Conservation (phyloP, 768 basidiomycete species). For the Suillus fuscotomentosus region DNA sequence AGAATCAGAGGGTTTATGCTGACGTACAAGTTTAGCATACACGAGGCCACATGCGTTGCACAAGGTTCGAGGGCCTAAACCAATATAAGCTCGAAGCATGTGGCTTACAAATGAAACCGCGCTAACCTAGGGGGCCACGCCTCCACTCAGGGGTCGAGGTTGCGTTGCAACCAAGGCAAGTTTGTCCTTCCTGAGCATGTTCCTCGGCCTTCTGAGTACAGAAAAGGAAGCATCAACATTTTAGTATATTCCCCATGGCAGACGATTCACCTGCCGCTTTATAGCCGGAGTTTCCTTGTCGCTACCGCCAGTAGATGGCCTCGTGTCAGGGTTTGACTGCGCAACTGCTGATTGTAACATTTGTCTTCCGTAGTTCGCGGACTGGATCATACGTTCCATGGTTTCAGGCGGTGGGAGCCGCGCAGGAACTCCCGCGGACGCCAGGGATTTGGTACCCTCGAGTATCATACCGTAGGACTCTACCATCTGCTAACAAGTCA, state of each 20-base stretch:
- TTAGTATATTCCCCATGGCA: conserved; percentile 23
- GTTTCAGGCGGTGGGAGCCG: conserved; percentile 29
- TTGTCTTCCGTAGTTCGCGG: conserved; percentile 39
- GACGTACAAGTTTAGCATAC: conserved; percentile 79
- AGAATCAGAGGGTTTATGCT: conserved; percentile 25
- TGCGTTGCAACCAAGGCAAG: conserved; percentile 77
- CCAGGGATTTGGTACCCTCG: conserved; percentile 34
- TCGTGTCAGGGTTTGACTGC: conserved; percentile 29
- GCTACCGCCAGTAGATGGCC: conserved; percentile 17
- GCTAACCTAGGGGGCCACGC: conserved; percentile 75
- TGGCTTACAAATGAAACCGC: conserved; percentile 19
- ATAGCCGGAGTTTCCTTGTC: conserved; percentile 31
- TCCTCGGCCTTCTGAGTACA: conserved; percentile 37
- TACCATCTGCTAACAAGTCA: conserved; percentile 31
- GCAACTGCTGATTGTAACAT: conserved; percentile 26
- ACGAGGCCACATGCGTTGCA: conserved; percentile 88
- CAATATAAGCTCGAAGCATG: conserved; percentile 23
- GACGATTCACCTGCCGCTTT: conserved; percentile 33
- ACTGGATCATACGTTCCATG: conserved; percentile 45
- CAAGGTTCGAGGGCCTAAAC: conserved; percentile 72
- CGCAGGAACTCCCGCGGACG: conserved; percentile 20
- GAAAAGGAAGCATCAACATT: conserved; percentile 21
- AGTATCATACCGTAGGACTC: conserved; percentile 46
- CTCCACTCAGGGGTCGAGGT: conserved; percentile 90
- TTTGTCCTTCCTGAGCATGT: conserved; percentile 59